Evolutionary conservation across 2,329 filamentous ascomycete genomes (phyloP).

Genomic region (Apiospora aurea): DNA sequence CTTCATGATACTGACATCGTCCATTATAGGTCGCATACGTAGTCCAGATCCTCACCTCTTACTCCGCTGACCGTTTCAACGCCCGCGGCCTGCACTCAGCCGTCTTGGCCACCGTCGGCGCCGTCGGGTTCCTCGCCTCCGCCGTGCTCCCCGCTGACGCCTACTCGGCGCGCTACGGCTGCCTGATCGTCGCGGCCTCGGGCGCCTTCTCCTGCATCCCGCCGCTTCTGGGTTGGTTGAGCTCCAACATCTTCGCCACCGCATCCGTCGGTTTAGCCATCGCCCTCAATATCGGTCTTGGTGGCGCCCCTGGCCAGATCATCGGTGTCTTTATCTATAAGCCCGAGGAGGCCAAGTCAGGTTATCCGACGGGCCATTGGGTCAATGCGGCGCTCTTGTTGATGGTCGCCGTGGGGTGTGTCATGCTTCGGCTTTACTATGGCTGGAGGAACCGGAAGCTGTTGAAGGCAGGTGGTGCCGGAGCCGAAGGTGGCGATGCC

Average conservation of each 20-base stretch:
- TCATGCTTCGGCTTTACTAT: constrained; percentile 63
- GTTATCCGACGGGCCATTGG: constrained; percentile 75
- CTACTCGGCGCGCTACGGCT: constrained; percentile 68
- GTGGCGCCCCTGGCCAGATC: constrained; percentile 72
- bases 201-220: constrained; percentile 74
- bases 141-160: constrained; percentile 66
- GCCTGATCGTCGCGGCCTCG: constrained; percentile 69
- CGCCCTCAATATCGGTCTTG: constrained; percentile 70
- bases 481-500: background rate
- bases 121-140: constrained; percentile 62
- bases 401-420: constrained; percentile 60
- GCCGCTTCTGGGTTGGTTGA: constrained; percentile 71
- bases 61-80: constrained; percentile 68
- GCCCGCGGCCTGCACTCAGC: constrained; percentile 54
- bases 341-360: constrained; percentile 60
- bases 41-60: constrained; percentile 52
- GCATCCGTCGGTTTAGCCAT: constrained; percentile 71
- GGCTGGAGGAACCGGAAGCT: constrained; percentile 51
- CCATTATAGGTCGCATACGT: constrained; percentile 27
- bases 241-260: constrained; percentile 69
- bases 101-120: constrained; percentile 50
- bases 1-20: background rate
- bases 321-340: constrained; percentile 77
- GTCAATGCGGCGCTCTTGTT: constrained; percentile 67
- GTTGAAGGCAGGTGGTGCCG: constrained; percentile 39